Evolutionary conservation across 257 asterid genomes (phyloP).

Genomic region (Ehretia macrophylla): DNA sequence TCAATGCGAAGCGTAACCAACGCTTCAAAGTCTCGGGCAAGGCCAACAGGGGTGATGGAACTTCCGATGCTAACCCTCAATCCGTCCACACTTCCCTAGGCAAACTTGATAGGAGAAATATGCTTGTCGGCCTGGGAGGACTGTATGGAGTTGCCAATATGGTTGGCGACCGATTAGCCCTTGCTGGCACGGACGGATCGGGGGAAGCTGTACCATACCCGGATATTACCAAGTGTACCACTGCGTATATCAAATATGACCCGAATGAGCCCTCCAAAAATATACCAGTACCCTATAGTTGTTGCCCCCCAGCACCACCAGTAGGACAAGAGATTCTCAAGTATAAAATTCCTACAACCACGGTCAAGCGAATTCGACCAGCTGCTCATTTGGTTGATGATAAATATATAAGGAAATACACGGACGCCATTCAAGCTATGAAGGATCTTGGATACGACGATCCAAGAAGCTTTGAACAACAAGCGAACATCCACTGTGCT

Average conservation of each 20-base stretch:
- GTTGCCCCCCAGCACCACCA: conserved; percentile 73
- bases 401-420: conserved; percentile 47
- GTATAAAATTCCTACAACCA: conserved; percentile 44
- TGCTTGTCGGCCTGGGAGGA: conserved; percentile 72
- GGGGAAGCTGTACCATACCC: conserved; percentile 55
- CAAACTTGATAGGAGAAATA: conserved; percentile 48
- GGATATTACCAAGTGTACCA: conserved; percentile 63
- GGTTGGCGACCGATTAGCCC: conserved; percentile 8
- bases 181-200: conserved; percentile 41
- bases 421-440: conserved; percentile 58
- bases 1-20: conserved; percentile 10
- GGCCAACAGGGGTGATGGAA: conserved; percentile 20
- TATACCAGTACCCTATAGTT: conserved; percentile 34
- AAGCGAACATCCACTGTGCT: conserved; percentile 80
- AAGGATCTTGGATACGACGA: conserved; percentile 62
- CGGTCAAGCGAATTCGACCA: conserved; percentile 47
- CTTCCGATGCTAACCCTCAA: conserved; percentile 7
- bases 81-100: not conserved
- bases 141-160: conserved; percentile 58
- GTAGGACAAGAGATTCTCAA: conserved; percentile 21
- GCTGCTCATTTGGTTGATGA: conserved; percentile 65
- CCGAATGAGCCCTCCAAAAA: conserved; percentile 15
- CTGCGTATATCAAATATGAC: conserved; percentile 56
- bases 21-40: conserved; percentile 44
- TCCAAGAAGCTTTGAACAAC: conserved; percentile 75